Conservation (phyloP, 2,329 filamentous ascomycete species). For the Esteya vermicola region DNA sequence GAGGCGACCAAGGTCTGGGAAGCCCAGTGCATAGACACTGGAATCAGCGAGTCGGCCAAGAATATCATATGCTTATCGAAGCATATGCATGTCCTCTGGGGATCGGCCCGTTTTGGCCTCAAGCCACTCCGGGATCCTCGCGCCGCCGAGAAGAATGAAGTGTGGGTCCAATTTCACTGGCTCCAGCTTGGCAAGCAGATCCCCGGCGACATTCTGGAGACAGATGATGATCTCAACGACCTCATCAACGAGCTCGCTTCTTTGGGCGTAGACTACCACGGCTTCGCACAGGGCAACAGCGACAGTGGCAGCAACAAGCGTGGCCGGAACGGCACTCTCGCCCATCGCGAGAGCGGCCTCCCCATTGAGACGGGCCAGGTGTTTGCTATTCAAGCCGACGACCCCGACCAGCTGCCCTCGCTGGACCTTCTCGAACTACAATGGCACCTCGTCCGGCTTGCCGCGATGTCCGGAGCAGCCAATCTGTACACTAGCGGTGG, state of each 20-base stretch:
- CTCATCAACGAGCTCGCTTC: no score
- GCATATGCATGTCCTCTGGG: constrained; percentile 2
- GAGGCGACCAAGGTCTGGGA: background rate
- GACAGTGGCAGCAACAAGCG: background rate
- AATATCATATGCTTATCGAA: background rate
- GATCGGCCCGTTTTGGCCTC: background rate
- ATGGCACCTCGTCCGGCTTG: background rate
- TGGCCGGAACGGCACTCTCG: background rate
- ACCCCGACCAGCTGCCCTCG: constrained; percentile 1
- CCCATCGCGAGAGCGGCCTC: background rate
- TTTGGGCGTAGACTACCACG: no score
- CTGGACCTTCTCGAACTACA: constrained; percentile 2
- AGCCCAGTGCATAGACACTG: background rate
- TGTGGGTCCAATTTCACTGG: constrained; percentile 3
- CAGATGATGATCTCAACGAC: no score
- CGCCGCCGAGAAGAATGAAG: background rate
- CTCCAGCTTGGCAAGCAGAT: no score
- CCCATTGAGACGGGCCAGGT: constrained; percentile 2
- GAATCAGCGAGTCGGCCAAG: background rate
- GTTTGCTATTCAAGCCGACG: constrained; percentile 1
- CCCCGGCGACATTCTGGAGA: no score
- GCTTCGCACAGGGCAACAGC: background rate
- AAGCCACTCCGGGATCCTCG: background rate
- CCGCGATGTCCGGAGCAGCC: background rate
- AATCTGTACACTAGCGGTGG: background rate